These are phyloP conservation scores for Abortiporus biennis DNA, from an alignment of 1,284 basidiomycete species.

Conservation along the genomic window DNA sequence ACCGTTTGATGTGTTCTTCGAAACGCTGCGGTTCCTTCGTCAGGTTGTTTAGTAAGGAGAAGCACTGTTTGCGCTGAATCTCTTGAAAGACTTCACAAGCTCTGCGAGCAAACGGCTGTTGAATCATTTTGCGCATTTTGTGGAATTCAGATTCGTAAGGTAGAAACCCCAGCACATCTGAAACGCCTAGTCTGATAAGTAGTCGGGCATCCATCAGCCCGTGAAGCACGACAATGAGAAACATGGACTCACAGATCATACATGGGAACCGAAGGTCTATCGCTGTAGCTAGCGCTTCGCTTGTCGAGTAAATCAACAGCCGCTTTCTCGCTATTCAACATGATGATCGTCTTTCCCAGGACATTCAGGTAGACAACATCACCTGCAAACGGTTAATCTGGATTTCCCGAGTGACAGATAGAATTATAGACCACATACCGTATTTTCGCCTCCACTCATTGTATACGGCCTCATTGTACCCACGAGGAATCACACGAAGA, in stretches of 20 bases:
- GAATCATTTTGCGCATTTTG: constrained; percentile 4
- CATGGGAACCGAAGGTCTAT: constrained; percentile 19
- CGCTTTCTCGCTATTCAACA: constrained; percentile 28
- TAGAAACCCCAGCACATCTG: constrained; percentile 48
- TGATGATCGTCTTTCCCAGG: constrained; percentile 11
- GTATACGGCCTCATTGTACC: not conserved
- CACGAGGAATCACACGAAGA: not conserved
- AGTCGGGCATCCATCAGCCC: not conserved
- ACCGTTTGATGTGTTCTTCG: constrained; percentile 3
- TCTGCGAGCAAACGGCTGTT: constrained; percentile 1
- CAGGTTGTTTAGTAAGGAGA: constrained; percentile 3
- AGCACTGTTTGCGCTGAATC: not conserved
- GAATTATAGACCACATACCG: not conserved
- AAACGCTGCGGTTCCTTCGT: constrained; percentile 1
- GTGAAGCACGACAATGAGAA: not conserved
- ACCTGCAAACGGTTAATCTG: not conserved
- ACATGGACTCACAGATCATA: not conserved
- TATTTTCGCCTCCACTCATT: not conserved
- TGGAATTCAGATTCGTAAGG: constrained; percentile 5
- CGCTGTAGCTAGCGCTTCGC: constrained; percentile 37
- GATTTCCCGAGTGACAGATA: not conserved
- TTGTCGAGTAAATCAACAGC: constrained; percentile 46
- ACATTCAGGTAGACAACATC: constrained; percentile 22
- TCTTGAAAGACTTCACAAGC: not conserved
- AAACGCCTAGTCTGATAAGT: not conserved